Evolutionary conservation across 164 flowering plant species (phyloP).

Genomic region (Malania oleifera): DNA sequence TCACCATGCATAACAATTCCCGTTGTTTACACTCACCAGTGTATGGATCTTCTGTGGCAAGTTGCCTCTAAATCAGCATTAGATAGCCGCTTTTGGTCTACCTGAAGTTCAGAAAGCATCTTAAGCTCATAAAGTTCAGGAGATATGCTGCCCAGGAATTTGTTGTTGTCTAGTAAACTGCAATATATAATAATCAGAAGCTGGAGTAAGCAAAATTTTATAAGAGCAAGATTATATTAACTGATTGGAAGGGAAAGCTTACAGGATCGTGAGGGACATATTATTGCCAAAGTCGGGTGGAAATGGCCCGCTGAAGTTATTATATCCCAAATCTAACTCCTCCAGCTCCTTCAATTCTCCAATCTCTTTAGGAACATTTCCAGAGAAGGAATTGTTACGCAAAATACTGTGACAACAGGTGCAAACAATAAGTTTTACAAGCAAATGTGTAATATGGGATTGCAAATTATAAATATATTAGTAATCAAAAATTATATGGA

Average conservation of each 20-base stretch:
- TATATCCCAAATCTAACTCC: constrained; percentile 56
- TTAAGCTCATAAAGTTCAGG: constrained; percentile 29
- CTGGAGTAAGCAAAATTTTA: not conserved
- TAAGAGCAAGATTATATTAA: not conserved
- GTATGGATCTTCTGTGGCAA: constrained; percentile 16
- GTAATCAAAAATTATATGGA: too few relatives aligned
- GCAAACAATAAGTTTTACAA: not conserved
- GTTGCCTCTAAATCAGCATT: constrained; percentile 18
- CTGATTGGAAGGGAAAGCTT: constrained; percentile 18
- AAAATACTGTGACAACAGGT: constrained; percentile 38
- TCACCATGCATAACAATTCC: too few relatives aligned
- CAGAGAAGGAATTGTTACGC: constrained; percentile 64
- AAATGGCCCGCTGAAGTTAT: constrained; percentile 53
- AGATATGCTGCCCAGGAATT: constrained; percentile 26
- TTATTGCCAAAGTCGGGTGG: constrained; percentile 45
- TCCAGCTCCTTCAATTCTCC: constrained; percentile 50
- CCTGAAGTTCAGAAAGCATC: constrained; percentile 37
- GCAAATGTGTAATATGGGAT: not conserved
- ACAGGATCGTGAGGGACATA: constrained; percentile 47
- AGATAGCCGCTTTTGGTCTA: constrained; percentile 28
- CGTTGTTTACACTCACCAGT: constrained; percentile 27
- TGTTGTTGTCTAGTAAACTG: constrained; percentile 56
- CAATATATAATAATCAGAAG: constrained; percentile 12
- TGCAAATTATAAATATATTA: not conserved
- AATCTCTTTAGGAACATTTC: constrained; percentile 57